Conservation (phyloP, 2,329 filamentous ascomycete genomes). For the Fusarium agapanthi region DNA sequence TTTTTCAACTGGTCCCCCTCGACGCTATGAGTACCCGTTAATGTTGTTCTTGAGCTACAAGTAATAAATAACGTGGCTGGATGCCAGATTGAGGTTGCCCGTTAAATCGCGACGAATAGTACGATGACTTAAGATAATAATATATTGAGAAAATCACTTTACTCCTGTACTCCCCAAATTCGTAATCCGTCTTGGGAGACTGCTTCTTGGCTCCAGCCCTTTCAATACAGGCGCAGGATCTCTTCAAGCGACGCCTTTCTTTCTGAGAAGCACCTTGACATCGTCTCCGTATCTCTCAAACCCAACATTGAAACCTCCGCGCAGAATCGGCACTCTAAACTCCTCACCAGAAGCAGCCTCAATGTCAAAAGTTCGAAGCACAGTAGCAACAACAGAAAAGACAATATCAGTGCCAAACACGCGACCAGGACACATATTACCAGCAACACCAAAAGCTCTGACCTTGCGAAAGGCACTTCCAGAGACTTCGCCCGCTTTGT, state of each 20-base stretch:
- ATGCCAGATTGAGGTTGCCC: too few relatives aligned
- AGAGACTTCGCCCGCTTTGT: slow-evolving; percentile 30
- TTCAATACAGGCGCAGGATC: too few relatives aligned
- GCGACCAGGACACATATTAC: slow-evolving; percentile 45
- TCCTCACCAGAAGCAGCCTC: slow-evolving; percentile 15
- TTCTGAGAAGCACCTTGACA: slow-evolving; percentile 39
- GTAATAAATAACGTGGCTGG: neutral
- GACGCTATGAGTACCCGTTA: neutral
- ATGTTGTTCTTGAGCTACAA: too few relatives aligned
- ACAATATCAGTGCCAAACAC: slow-evolving; percentile 44
- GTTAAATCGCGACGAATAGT: accelerated
- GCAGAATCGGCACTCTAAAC: slow-evolving; percentile 37
- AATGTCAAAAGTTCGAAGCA: slow-evolving; percentile 44
- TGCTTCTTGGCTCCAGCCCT: too few relatives aligned
- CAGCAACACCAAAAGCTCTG: slow-evolving; percentile 45
- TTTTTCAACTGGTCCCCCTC: accelerated
- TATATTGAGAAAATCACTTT: neutral
- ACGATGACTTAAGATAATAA: neutral
- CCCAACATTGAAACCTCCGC: slow-evolving; percentile 43
- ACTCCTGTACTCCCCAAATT: neutral
- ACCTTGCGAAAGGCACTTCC: slow-evolving; percentile 39
- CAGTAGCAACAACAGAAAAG: slow-evolving; percentile 39
- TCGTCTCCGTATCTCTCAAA: slow-evolving; percentile 45
- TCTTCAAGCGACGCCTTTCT: neutral
- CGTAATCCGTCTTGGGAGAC: accelerated